Conservation (phyloP, 2,329 filamentous ascomycete species). For the Didymella lethalis region DNA sequence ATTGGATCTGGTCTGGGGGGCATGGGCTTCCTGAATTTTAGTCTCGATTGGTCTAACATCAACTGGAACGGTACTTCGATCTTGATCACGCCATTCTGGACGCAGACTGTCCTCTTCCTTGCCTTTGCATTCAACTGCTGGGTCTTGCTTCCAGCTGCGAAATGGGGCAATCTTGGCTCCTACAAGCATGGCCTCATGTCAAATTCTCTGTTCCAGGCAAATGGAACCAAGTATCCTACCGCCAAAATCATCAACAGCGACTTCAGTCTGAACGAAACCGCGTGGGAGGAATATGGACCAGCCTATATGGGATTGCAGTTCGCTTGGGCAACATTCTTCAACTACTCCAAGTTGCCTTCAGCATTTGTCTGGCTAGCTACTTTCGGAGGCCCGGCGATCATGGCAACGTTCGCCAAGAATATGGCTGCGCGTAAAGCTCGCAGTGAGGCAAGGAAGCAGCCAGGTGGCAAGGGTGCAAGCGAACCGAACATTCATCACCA, state of each 20-base stretch:
- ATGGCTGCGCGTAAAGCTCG: conserved; percentile 22
- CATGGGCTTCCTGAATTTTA: conserved; percentile 68
- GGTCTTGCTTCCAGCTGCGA: conserved; percentile 66
- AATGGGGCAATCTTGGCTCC: conserved; percentile 63
- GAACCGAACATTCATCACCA: conserved; percentile 58
- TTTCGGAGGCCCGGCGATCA: conserved; percentile 62
- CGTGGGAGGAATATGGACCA: conserved; percentile 59
- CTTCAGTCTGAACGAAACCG: conserved; percentile 59
- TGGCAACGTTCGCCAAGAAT: conserved; percentile 54
- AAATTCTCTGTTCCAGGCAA: conserved; percentile 62
- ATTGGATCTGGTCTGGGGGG: conserved; percentile 68
- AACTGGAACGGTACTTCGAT: conserved; percentile 54
- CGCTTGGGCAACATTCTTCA: conserved; percentile 67
- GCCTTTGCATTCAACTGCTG: conserved; percentile 66
- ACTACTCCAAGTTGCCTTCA: conserved; percentile 66
- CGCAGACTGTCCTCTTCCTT: conserved; percentile 63
- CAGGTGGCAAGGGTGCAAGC: conserved; percentile 24
- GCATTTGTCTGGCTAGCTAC: conserved; percentile 66
- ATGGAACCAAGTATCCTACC: conserved; percentile 58
- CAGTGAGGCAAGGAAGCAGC: conserved; percentile 44
- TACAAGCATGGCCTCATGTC: conserved; percentile 66
- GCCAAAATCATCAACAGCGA: conserved; percentile 54
- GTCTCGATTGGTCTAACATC: conserved; percentile 68
- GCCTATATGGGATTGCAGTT: conserved; percentile 66
- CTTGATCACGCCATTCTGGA: conserved; percentile 65